Conservation (phyloP, 768 basidiomycete species). For the Cyclocybe aegerita region DNA sequence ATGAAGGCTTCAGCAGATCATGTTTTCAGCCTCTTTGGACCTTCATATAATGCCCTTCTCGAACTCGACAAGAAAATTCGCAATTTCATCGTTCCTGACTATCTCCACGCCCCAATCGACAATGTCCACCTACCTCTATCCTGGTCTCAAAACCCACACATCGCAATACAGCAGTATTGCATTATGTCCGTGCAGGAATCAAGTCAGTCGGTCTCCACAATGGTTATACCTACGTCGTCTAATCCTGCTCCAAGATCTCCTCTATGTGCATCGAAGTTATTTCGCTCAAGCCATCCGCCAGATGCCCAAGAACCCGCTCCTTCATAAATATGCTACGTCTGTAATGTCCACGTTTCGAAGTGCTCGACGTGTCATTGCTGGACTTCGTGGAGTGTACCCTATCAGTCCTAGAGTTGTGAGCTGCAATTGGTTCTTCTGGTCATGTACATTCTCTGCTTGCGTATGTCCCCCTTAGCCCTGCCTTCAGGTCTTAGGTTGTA, state of each 20-base stretch:
- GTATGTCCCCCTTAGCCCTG: slow-evolving; percentile 27
- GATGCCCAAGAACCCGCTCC: slow-evolving; percentile 39
- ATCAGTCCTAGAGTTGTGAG: slow-evolving; percentile 32
- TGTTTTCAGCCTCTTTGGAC: slow-evolving; percentile 36
- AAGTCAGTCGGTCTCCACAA: slow-evolving; percentile 32
- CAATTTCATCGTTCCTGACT: slow-evolving; percentile 44
- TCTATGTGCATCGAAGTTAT: slow-evolving; percentile 49
- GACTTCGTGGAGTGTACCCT: slow-evolving; percentile 34
- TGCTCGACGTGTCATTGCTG: slow-evolving; percentile 40
- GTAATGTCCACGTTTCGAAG: slow-evolving; percentile 44
- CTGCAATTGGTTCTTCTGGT: slow-evolving; percentile 52
- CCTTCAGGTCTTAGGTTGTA: neutral
- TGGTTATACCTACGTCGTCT: neutral
- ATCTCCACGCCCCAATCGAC: slow-evolving; percentile 39
- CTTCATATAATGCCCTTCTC: slow-evolving; percentile 43
- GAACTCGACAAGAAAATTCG: slow-evolving; percentile 52
- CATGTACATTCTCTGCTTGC: slow-evolving; percentile 46
- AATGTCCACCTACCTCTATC: slow-evolving; percentile 25
- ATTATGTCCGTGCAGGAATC: slow-evolving; percentile 40
- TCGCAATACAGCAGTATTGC: slow-evolving; percentile 47
- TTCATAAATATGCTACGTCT: slow-evolving; percentile 44
- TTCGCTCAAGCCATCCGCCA: slow-evolving; percentile 46
- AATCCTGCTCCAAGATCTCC: slow-evolving; percentile 27
- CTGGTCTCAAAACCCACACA: slow-evolving; percentile 38
- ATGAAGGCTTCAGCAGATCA: slow-evolving; percentile 42